phyloP scores from a whole-genome alignment of 2,329 filamentous ascomycete species.

The Westerdykella aurantiaca region DNA sequence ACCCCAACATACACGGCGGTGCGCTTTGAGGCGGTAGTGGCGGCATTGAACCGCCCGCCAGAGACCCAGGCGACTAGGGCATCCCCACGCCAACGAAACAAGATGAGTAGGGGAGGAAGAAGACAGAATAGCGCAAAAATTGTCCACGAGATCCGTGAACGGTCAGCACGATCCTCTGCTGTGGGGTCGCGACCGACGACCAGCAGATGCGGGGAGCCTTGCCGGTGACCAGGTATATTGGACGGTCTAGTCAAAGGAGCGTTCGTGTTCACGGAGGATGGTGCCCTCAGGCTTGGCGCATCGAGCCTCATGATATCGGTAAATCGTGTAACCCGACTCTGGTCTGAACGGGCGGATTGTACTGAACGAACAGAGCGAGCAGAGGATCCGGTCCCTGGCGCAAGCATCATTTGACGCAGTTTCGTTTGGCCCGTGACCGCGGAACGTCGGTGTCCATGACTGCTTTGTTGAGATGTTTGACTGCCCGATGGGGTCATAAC shows the following conservation, averaged over 20 bases:
- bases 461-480: not conserved
- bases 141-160: constrained; percentile 27
- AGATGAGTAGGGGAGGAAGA: constrained; percentile 32
- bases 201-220: constrained; percentile 24
- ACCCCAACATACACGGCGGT: constrained; percentile 28
- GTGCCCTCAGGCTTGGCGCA: not conserved
- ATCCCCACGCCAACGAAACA: constrained; percentile 34
- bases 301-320: constrained; percentile 13
- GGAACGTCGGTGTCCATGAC: constrained; percentile 15
- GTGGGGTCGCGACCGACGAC: constrained; percentile 21
- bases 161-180: constrained; percentile 21
- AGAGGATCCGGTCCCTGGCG: constrained; percentile 18
- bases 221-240: not conserved
- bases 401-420: constrained; percentile 30
- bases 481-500: not conserved
- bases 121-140: constrained; percentile 31
- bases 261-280: constrained; percentile 27
- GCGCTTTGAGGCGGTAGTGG: constrained; percentile 25
- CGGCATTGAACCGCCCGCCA: constrained; percentile 27
- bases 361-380: no score
- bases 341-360: no score
- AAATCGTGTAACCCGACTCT: constrained; percentile 7
- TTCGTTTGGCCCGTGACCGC: constrained; percentile 32
- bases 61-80: constrained; percentile 25
- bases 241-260: constrained; percentile 16